Conservation (phyloP, 345 rosid genomes). For the Dovyalis caffra region DNA sequence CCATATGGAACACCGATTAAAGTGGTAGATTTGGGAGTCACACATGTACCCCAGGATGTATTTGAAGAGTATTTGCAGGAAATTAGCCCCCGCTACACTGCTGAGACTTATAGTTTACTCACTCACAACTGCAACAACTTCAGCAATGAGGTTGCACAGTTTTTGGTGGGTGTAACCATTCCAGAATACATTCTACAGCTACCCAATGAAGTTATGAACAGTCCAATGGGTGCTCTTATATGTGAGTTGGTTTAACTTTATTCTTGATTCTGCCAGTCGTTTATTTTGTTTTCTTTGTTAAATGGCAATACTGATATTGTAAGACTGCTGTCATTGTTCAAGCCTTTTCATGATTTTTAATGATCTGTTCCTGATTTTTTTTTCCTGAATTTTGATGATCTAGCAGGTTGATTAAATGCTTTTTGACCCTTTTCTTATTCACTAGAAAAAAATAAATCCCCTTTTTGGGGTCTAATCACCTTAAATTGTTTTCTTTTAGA, state of each 20-base stretch:
- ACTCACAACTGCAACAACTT: conserved; percentile 94
- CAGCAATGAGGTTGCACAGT: conserved; percentile 85
- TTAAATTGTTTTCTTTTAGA: too few species aligned
- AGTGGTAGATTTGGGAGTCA: conserved; percentile 66
- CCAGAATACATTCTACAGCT: conserved; percentile 88
- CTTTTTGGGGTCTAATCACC: too few species aligned
- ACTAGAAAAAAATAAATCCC: too few species aligned
- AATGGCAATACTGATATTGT: background rate
- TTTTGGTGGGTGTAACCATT: conserved; percentile 73
- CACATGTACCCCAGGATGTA: conserved; percentile 86
- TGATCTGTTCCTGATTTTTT: too few species aligned
- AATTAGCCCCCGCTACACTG: conserved; percentile 82
- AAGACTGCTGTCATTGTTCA: too few species aligned
- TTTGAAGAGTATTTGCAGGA: conserved; percentile 85
- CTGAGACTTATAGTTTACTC: conserved; percentile 74
- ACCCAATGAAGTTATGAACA: conserved; percentile 81
- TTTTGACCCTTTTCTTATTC: too few species aligned
- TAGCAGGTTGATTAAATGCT: too few species aligned
- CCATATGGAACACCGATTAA: conserved; percentile 75
- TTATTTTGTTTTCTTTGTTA: background rate
- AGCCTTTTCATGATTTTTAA: background rate
- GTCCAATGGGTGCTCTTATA: conserved; percentile 91
- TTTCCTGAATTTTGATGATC: background rate
- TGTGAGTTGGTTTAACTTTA: conserved; percentile 48
- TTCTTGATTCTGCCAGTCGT: background rate